Conservation (phyloP, 495 filamentous ascomycete species). For the Daldinia vernicosa region DNA sequence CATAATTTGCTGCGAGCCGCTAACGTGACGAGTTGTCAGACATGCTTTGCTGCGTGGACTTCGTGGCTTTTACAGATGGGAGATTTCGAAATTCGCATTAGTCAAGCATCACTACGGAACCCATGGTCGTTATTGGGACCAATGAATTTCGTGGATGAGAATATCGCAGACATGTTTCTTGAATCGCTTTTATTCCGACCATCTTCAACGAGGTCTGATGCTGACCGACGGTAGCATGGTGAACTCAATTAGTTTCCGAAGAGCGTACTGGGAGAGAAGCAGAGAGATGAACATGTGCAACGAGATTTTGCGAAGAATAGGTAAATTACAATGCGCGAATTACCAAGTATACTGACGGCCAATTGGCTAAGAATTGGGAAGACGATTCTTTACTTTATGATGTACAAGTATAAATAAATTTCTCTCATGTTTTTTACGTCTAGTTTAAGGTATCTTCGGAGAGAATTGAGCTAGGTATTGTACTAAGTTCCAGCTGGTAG, state of each 20-base stretch:
- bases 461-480: neutral
- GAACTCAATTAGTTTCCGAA: slow-evolving; percentile 21
- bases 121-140: slow-evolving; percentile 7
- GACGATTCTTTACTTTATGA: neutral
- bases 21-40: slow-evolving; percentile 24
- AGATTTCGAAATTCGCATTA: slow-evolving; percentile 26
- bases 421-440: neutral
- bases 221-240: slow-evolving; percentile 19
- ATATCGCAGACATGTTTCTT: slow-evolving; percentile 17
- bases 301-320: slow-evolving; percentile 16
- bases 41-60: slow-evolving; percentile 20
- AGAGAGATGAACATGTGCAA: slow-evolving; percentile 24
- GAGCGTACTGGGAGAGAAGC: slow-evolving; percentile 14
- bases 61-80: slow-evolving; percentile 28
- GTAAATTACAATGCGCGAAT: slow-evolving; percentile 31
- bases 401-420: slow-evolving; percentile 18
- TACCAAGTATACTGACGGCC: slow-evolving; percentile 10
- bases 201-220: slow-evolving; percentile 14
- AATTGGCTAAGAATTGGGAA: slow-evolving; percentile 26
- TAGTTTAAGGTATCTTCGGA: neutral
- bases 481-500: slow-evolving; percentile 1
- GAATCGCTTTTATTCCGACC: slow-evolving; percentile 8
- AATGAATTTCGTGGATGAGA: slow-evolving; percentile 12
- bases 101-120: slow-evolving; percentile 19
- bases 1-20: slow-evolving; percentile 15